Base-by-base conservation (phyloP, 31 red algal genomes). In the Asparagopsis taxiformis region DNA sequence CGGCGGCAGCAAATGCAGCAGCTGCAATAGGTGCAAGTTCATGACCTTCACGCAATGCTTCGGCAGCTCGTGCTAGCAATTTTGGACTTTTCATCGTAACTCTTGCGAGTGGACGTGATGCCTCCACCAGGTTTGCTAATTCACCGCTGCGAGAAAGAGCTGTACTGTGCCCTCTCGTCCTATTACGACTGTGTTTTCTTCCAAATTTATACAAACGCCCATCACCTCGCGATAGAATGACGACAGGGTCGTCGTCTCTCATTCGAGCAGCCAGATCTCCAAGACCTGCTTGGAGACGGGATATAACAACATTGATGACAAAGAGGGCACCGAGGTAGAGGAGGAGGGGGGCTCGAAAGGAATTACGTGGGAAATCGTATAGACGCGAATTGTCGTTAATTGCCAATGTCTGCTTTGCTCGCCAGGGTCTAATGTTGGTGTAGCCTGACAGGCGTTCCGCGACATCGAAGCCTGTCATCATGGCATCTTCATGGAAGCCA, bases 401-500 rank as follows among this genome's bases (percentile, higher is more conserved):
- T 2, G 73, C 83, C 28, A 88, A 46, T 26, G 63, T 61, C 52
- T 70, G 44, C 35, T 88, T 88, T 38, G 55, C 24, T 2, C 59
- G 51, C 83, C 83, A 88, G n/a, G 83, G 83, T 22, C 83, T 8
- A 20, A 77, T 25, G 17, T 52, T 56, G 37, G 22, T 51, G 49
- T 78, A 75, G 19, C 52, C 72, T 31, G 72, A 78, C 36, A 93
- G 35, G n/a, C 74, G 61, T 32, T 85, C 78, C n/a, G 94, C 94
- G 2, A 87, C 94, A 57, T 88, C 67, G 3, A 98, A 56, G 24
- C 94, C 94, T 9, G 79, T 84, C 72, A 67, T 71, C 24, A 93
- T 59, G n/a, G 82, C 90, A 73, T 98, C 94, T 59, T 98, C 94
- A 58, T 98, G 94, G 38, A 98, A 98, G 6, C 94, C 94, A 60